Percentiles rank a stretch among this genome's conserved stretches.
phyloP scores from a whole-genome alignment of 306 rosid species.

The Ormosia semicastrata region DNA sequence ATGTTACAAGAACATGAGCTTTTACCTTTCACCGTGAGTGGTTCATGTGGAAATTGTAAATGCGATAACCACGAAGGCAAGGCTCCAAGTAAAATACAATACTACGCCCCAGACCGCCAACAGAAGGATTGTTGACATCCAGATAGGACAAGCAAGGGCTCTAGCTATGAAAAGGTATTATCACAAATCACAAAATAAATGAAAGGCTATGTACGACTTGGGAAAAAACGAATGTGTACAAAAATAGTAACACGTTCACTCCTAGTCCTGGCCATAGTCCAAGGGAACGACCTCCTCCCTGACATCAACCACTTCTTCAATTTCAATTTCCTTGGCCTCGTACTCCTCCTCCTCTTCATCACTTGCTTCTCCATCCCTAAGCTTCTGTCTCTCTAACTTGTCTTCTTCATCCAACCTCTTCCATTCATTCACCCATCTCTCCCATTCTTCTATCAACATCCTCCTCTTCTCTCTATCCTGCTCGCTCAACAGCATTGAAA shows the following conservation, averaged over 20 bases:
- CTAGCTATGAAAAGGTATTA: no score
- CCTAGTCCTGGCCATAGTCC: conserved; percentile 10
- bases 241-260: no score
- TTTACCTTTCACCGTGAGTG: no score
- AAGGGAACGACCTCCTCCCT: conserved; percentile 51
- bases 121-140: background rate
- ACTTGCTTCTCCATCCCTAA: conserved; percentile 71
- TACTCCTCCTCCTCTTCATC: conserved; percentile 70
- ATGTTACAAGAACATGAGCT: no score
- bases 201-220: no score
- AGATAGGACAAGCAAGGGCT: no score
- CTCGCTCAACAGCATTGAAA: conserved; percentile 57
- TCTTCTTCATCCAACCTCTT: conserved; percentile 50
- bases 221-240: no score
- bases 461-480: conserved; percentile 70
- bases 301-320: conserved; percentile 55
- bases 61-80: background rate
- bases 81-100: background rate
- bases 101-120: background rate
- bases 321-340: conserved; percentile 71
- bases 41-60: no score
- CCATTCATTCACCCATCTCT: conserved; percentile 61
- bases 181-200: no score
- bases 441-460: conserved; percentile 73
- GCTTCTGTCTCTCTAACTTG: conserved; percentile 43